Base-by-base conservation (phyloP, 176 grass and related monocot genomes). In the Eleusine indica region DNA sequence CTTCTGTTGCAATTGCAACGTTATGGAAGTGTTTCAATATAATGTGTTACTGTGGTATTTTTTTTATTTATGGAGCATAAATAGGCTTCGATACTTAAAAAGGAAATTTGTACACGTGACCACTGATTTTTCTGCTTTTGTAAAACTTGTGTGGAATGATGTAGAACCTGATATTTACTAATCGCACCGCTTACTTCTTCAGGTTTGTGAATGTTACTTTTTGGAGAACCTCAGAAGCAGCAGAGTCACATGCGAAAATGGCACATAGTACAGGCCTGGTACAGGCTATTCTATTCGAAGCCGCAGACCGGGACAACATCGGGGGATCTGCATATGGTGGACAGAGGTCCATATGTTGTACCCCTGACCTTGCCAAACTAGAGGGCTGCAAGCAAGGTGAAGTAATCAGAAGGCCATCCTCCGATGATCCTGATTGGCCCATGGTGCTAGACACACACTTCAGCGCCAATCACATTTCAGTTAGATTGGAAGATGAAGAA, bases 291-390 rank as follows among this genome's bases (percentile, higher is more conserved):
- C 86, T 99, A 68, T 99, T 99, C 60, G 97, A 99, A 90, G 97
- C 89, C 69, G 86, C 88, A 2, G 97, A 99, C 79, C 82, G 97
- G 82, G 93, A 99, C 85, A 91, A 94, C 65, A 99, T 99, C 37
- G 97, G 97, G 74, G 97, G 97, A 79, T 99, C 97, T 89, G 93
- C 91, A 75, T 99, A 94, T 81, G 97, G 93, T 28, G 97, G 97
- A 42, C 93, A 95, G 79, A 96, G 93, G 80, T 96, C 97, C 73
- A 99, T 99, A 83, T 99, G 97, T 79, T 99, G 97, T 74, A 99
- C 93, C 17, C 96, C 97, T 40, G 97, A 99, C 82, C 93, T 99
- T 74, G 89, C 97, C 81, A 99, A 99, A 76, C 80, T 95, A 41
- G 93, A 95, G 49, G 91, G 97, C 41, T 99, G 97, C 84, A 99